Conservation (phyloP, 1,284 basidiomycete genomes). For the Mycocalia duriaeana region DNA sequence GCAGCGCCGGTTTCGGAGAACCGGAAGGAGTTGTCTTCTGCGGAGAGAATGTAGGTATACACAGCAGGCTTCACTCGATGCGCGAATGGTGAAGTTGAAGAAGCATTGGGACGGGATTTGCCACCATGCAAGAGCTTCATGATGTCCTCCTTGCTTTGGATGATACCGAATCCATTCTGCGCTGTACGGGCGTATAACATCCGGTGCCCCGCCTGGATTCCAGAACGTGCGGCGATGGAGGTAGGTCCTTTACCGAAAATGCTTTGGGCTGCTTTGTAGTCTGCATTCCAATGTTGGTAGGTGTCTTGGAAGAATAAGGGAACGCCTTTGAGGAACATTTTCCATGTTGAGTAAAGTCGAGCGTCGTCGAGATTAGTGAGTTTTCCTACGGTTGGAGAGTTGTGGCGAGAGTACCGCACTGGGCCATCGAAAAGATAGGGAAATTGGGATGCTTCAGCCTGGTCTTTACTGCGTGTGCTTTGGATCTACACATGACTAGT, state of each 20-base stretch:
- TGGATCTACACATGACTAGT: slow-evolving; percentile 26
- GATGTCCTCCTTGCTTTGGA: slow-evolving; percentile 44
- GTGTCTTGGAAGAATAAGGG: slow-evolving; percentile 53
- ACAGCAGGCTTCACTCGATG: slow-evolving; percentile 71
- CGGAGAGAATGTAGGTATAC: slow-evolving; percentile 72
- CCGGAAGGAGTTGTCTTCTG: slow-evolving; percentile 65
- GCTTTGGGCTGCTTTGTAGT: slow-evolving; percentile 63
- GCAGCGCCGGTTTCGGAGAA: slow-evolving; percentile 78
- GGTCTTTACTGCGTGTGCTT: slow-evolving; percentile 17
- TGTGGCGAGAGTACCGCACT: slow-evolving; percentile 63
- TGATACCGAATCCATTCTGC: slow-evolving; percentile 56
- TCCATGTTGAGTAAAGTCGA: slow-evolving; percentile 77
- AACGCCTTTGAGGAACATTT: slow-evolving; percentile 62
- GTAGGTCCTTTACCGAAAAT: slow-evolving; percentile 66
- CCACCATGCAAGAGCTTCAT: slow-evolving; percentile 47
- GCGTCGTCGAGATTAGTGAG: slow-evolving; percentile 56
- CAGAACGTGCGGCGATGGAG: slow-evolving; percentile 55
- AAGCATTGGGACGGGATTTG: slow-evolving; percentile 7
- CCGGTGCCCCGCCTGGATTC: slow-evolving; percentile 65
- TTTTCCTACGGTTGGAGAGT: slow-evolving; percentile 60
- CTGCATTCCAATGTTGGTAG: slow-evolving; percentile 61
- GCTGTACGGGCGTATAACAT: slow-evolving; percentile 70
- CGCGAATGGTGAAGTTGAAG: slow-evolving; percentile 20
- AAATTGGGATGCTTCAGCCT: slow-evolving; percentile 24
- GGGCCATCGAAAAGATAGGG: slow-evolving; percentile 71